Evolutionary conservation across 2,329 filamentous ascomycete genomes (phyloP).

Genomic region (Rutstroemia sydowiana): DNA sequence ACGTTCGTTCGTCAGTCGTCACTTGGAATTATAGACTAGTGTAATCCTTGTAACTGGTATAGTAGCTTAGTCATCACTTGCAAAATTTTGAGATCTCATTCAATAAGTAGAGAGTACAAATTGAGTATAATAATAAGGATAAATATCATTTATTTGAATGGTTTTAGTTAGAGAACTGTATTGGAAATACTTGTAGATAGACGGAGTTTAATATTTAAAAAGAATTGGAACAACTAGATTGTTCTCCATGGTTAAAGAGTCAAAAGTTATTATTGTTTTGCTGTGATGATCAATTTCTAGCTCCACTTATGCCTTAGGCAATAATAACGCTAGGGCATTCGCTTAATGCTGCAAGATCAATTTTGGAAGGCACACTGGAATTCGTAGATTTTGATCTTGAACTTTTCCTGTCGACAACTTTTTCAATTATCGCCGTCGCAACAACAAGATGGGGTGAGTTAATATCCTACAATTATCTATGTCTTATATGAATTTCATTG

Average conservation of each 20-base stretch:
- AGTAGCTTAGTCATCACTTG: background rate
- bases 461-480: too few species aligned
- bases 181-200: too few species aligned
- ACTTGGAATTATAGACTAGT: conserved; percentile 2
- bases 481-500: too few species aligned
- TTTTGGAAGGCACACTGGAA: conserved; percentile 6
- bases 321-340: background rate
- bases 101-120: background rate
- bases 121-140: too few species aligned
- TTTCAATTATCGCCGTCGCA: conserved; percentile 2
- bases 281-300: too few species aligned
- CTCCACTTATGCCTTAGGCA: background rate
- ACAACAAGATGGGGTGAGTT: conserved; percentile 1
- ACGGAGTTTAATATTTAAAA: too few species aligned
- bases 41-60: background rate
- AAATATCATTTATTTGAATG: too few species aligned
- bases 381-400: background rate
- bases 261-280: too few species aligned
- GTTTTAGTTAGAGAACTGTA: too few species aligned
- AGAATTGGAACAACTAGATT: too few species aligned
- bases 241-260: too few species aligned
- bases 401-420: conserved; percentile 4
- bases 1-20: conserved; percentile 4
- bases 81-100: too few species aligned
- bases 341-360: conserved; percentile 1